Evolutionary conservation across 257 asterid species (phyloP).

Genomic region (Ilex asprella): DNA sequence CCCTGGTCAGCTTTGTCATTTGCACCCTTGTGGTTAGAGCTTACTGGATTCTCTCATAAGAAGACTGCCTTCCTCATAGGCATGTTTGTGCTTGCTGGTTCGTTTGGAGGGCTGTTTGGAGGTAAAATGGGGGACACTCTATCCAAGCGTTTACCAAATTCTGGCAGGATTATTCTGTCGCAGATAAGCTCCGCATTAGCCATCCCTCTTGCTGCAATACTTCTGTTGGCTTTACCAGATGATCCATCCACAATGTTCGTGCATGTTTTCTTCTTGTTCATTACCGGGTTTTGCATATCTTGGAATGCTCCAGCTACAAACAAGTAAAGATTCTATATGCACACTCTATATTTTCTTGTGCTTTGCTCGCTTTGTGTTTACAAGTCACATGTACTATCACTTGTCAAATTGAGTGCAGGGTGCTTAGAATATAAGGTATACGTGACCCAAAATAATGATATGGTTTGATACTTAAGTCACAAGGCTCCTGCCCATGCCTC

Average conservation of each 20-base stretch:
- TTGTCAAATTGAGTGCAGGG: background rate
- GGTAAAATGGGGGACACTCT: constrained; percentile 78
- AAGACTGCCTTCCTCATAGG: constrained; percentile 53
- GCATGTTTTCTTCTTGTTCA: constrained; percentile 47
- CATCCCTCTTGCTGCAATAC: constrained; percentile 68
- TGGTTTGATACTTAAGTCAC: too few species aligned
- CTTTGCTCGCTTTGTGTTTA: background rate
- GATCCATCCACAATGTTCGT: constrained; percentile 32
- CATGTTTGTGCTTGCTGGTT: constrained; percentile 47
- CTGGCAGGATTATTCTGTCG: constrained; percentile 64
- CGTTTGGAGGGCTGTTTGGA: constrained; percentile 74
- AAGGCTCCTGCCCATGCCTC: too few species aligned
- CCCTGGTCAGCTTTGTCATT: constrained; percentile 89
- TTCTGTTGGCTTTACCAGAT: constrained; percentile 47
- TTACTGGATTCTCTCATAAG: constrained; percentile 59
- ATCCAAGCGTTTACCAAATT: constrained; percentile 54
- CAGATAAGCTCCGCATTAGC: constrained; percentile 81
- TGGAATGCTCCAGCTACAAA: constrained; percentile 89
- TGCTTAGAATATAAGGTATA: background rate
- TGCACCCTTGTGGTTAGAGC: constrained; percentile 89
- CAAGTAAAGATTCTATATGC: constrained; percentile 40
- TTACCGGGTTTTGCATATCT: constrained; percentile 71
- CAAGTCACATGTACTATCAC: background rate
- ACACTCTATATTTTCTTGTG: background rate
- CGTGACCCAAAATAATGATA: too few species aligned